Conservation (phyloP, 106 monocot species). For the Acorus gramineus region DNA sequence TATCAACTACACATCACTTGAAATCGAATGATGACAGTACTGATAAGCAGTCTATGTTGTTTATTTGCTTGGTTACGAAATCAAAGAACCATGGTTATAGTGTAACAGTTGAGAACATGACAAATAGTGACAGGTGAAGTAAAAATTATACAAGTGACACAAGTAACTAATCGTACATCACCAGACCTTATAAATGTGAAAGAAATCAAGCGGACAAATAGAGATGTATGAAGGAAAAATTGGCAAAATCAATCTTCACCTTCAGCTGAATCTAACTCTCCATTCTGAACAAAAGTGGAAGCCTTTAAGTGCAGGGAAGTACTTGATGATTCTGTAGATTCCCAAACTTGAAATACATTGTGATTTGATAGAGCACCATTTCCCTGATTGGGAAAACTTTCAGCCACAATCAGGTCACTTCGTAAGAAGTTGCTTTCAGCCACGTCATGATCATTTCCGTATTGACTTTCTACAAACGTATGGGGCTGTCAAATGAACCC, state of each 20-base stretch:
- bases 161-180: too few relatives aligned
- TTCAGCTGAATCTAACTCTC: conserved; percentile 19
- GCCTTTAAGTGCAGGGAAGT: conserved; percentile 5
- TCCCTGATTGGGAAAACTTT: conserved; percentile 3
- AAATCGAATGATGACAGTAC: too few relatives aligned
- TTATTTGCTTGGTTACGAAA: too few relatives aligned
- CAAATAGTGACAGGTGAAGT: too few relatives aligned
- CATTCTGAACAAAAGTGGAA: conserved; percentile 16
- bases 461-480: conserved; percentile 21
- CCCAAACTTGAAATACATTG: neutral
- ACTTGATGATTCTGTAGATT: conserved; percentile 10
- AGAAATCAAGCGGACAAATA: neutral
- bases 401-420: neutral
- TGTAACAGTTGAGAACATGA: too few relatives aligned
- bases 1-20: too few relatives aligned
- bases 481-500: conserved; percentile 13
- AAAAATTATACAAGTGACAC: too few relatives aligned
- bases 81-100: too few relatives aligned
- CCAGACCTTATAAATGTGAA: too few relatives aligned
- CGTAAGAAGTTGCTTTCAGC: conserved; percentile 4
- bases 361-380: conserved; percentile 6
- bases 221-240: neutral
- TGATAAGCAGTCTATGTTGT: too few relatives aligned
- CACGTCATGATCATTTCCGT: conserved; percentile 1
- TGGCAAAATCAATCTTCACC: neutral